These are phyloP conservation scores for Toxicodendron radicans DNA, from an alignment of 345 rosid species.

Conservation along the genomic window DNA sequence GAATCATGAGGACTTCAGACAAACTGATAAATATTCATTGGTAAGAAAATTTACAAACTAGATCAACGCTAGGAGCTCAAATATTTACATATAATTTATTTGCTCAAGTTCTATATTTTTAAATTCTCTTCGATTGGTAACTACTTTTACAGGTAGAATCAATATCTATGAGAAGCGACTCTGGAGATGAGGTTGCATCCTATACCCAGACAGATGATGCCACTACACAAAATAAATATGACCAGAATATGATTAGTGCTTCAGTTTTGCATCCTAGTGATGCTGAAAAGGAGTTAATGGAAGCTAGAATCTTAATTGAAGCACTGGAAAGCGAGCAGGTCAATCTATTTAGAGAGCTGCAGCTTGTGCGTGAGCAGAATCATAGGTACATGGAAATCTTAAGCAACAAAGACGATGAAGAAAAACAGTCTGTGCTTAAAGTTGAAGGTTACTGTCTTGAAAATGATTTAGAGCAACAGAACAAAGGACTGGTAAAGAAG, in stretches of 20 bases:
- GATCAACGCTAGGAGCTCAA: constrained; percentile 13
- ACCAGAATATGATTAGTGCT: constrained; percentile 28
- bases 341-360: constrained; percentile 41
- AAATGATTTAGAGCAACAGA: constrained; percentile 25
- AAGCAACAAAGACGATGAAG: constrained; percentile 36
- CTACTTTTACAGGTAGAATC: constrained; percentile 50
- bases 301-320: constrained; percentile 37
- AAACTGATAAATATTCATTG: constrained; percentile 41
- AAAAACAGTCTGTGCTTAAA: constrained; percentile 31
- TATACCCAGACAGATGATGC: constrained; percentile 35
- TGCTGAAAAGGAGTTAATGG: constrained; percentile 37
- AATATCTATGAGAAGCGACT: constrained; percentile 42
- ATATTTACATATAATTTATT: neutral
- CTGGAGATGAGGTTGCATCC: constrained; percentile 39
- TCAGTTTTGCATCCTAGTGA: constrained; percentile 28
- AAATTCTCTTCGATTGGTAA: constrained; percentile 7
- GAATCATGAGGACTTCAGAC: constrained; percentile 45
- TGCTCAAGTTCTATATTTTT: neutral
- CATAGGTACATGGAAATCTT: constrained; percentile 35
- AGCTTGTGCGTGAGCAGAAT: constrained; percentile 49
- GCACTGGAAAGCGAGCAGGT: constrained; percentile 44
- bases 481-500: constrained; percentile 23
- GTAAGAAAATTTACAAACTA: constrained; percentile 37
- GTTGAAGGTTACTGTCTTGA: constrained; percentile 28
- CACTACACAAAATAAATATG: constrained; percentile 29